Conservation (phyloP, 1,284 basidiomycete genomes). For the Termitomyces sp. region DNA sequence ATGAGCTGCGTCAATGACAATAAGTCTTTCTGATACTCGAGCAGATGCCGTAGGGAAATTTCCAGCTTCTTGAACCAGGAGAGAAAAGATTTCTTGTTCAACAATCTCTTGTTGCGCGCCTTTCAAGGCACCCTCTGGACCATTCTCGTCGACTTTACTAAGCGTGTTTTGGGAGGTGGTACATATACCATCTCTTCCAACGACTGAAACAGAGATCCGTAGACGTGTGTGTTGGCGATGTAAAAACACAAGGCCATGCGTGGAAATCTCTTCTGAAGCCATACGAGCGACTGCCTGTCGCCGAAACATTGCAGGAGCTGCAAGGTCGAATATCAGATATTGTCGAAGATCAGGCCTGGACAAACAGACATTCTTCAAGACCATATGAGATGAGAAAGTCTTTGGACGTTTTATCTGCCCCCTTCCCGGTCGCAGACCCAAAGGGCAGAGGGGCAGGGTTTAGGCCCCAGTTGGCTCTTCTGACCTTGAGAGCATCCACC, state of each 20-base stretch:
- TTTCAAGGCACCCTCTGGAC: conserved; percentile 48
- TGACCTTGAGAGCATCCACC: conserved; percentile 70
- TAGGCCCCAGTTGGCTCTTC: conserved; percentile 71
- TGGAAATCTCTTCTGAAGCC: conserved; percentile 41
- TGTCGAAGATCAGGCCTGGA: not conserved
- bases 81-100: conserved; percentile 72
- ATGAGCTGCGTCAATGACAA: conserved; percentile 68
- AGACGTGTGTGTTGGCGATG: conserved; percentile 56
- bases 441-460: conserved; percentile 69
- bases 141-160: conserved; percentile 27
- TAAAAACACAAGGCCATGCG: conserved; percentile 54
- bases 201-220: conserved; percentile 46
- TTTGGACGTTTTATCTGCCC: conserved; percentile 69
- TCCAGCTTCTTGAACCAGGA: conserved; percentile 67
- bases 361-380: conserved; percentile 65
- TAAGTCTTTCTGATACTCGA: conserved; percentile 68
- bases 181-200: conserved; percentile 29
- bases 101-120: conserved; percentile 65
- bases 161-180: conserved; percentile 36
- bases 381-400: conserved; percentile 76
- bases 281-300: conserved; percentile 65
- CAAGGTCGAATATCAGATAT: conserved; percentile 11
- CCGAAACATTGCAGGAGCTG: conserved; percentile 59
- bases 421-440: conserved; percentile 63
- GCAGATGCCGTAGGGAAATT: conserved; percentile 67